Evolutionary conservation across 2,329 filamentous ascomycete genomes (phyloP).

Genomic region (Apiospora koreana): DNA sequence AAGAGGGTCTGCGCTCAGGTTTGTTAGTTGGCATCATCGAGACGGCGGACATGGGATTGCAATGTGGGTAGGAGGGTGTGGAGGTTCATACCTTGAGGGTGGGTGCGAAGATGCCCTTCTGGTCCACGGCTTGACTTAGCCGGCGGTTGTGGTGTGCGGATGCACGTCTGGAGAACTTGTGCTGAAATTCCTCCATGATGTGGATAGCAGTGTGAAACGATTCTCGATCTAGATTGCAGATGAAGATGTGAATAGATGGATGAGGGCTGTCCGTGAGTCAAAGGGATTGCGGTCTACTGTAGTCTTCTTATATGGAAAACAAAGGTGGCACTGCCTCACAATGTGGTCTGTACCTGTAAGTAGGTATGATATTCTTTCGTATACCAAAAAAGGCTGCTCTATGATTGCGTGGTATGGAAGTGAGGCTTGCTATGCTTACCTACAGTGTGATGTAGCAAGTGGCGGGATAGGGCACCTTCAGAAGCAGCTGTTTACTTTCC

Average conservation of each 20-base stretch:
- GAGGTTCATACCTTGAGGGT: conserved; percentile 43
- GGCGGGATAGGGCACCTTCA: neutral
- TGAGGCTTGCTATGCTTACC: neutral
- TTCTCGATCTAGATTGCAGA: neutral
- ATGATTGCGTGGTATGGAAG: neutral
- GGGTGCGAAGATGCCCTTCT: conserved; percentile 45
- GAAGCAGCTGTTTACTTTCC: neutral
- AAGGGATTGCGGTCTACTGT: neutral
- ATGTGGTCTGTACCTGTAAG: neutral
- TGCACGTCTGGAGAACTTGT: conserved; percentile 35
- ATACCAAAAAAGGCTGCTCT: neutral
- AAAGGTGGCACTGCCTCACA: neutral
- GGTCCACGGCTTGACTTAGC: conserved; percentile 47
- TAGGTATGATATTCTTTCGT: neutral
- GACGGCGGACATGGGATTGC: neutral
- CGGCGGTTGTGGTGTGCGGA: conserved; percentile 47
- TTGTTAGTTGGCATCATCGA: conserved; percentile 14
- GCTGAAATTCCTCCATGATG: neutral
- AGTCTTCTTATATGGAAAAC: neutral
- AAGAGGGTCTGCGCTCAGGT: conserved; percentile 54
- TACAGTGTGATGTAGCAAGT: neutral
- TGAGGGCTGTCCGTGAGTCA: neutral
- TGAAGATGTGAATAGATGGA: neutral
- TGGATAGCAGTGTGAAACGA: neutral
- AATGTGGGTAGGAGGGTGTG: neutral